Base-by-base conservation (phyloP, 2,329 filamentous ascomycete genomes). In the Leptographium galeiforme region DNA sequence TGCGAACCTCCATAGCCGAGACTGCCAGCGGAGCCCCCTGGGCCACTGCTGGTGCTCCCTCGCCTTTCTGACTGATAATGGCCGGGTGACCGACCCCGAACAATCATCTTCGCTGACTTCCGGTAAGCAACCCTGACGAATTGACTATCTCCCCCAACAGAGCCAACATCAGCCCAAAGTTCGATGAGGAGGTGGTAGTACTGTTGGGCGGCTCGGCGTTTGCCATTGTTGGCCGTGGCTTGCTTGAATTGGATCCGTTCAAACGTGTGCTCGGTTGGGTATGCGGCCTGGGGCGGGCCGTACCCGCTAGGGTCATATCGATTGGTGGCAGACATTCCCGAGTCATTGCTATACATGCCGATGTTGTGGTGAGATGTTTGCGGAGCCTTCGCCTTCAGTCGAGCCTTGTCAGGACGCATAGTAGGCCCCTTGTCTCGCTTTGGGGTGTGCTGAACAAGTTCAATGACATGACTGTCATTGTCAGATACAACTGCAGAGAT, bases 231-330 rank as follows among this genome's bases (percentile, higher is more conserved):
- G 30, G 89, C 88, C 0, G 89, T 95, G 1, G 90, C 89, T 59
- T 88, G 87, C 66, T 95, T 94, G 76, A 95, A 96, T 62, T 95
- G 89, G 51, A 95, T 93, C 12, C 90, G 82, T 64, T 95, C 89
- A 64, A 94, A 96, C 0, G 76, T 80, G 57, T 81, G 75, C 59
- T 81, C 78, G 8, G 70, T 76, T 6, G 74, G 71, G 16, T 70
- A 68, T 0, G 68, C 63, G 48, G 64, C 62, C 55, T 68, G 54
- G 48, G 63, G 58, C 59, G 71, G 67, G 38, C 66, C 63, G 61
- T 73, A 70, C 51, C 63, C 40, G 13, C 63, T 32, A 34, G 73
- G 72, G 1, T 74, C 68, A 58, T 76, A 79, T 33, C 67, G 57
- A 32, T 45, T 40, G 0, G 52, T 41, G 8, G 53, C 46, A 4